Evolutionary conservation across 208 protist species (phyloP).

Genomic region (Angomonas ambiguus): DNA sequence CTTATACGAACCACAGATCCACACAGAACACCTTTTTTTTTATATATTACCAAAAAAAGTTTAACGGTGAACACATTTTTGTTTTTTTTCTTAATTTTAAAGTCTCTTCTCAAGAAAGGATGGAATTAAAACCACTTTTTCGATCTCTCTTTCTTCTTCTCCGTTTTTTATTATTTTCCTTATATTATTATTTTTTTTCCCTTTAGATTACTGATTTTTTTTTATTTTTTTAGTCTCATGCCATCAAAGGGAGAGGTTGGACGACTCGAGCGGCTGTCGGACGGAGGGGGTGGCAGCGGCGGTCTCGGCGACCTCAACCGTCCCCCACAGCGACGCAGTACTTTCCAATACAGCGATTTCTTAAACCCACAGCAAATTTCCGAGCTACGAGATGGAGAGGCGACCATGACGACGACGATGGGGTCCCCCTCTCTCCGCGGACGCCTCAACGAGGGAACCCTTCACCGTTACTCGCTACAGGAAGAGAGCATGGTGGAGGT

Average conservation of each 20-base stretch:
- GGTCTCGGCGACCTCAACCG: not conserved
- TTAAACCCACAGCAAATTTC: too few relatives aligned
- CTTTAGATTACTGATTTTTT: slow-evolving; percentile 9
- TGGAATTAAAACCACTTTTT: not conserved
- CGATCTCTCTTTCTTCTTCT: too few relatives aligned
- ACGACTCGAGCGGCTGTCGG: too few relatives aligned
- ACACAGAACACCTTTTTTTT: not conserved
- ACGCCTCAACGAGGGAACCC: slow-evolving; percentile 34
- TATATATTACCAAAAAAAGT: slow-evolving; percentile 7
- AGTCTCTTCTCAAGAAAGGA: slow-evolving; percentile 2
- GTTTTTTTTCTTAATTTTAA: not conserved
- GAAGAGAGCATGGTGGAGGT: not conserved
- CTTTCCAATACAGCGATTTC: not conserved
- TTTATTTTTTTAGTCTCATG: slow-evolving; percentile 10
- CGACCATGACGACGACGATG: not conserved
- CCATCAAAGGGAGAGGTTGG: too few relatives aligned
- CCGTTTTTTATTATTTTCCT: too few relatives aligned
- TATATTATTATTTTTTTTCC: slow-evolving; percentile 1
- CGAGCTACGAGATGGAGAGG: too few relatives aligned
- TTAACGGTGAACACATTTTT: slow-evolving; percentile 8
- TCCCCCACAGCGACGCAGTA: not conserved
- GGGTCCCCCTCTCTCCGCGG: slow-evolving; percentile 19
- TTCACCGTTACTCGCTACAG: slow-evolving; percentile 14
- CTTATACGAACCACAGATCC: not conserved
- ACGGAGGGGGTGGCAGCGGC: too few relatives aligned